A percentile compares a stretch with the other conserved stretches of the same genome.
phyloP scores from a whole-genome alignment of 2,329 filamentous ascomycete species.

The Gaeumannomyces sp. region DNA sequence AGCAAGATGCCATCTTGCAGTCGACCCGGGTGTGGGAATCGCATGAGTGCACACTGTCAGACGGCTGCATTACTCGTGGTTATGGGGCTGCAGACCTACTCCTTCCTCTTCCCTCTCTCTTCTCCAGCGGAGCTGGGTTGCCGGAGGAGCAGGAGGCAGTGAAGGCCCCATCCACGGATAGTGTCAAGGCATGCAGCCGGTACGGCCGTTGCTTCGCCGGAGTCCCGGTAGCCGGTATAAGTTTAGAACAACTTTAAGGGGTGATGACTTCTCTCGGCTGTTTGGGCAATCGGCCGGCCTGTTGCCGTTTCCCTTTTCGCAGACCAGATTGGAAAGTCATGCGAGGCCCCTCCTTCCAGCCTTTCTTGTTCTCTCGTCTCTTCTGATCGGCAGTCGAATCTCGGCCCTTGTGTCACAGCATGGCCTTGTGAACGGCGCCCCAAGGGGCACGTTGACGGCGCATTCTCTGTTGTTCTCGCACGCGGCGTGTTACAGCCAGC shows the following conservation, averaged over 20 bases:
- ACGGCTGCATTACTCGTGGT: not conserved
- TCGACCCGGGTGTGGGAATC: not conserved
- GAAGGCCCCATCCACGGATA: not conserved
- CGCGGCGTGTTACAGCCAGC: too few species aligned
- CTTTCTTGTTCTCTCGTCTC: too few species aligned
- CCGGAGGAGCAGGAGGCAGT: not conserved
- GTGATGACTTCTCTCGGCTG: not conserved
- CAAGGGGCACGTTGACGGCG: too few species aligned
- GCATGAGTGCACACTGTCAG: not conserved
- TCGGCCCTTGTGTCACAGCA: too few species aligned
- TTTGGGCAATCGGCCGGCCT: too few species aligned
- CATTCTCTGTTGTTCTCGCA: too few species aligned
- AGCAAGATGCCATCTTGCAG: not conserved
- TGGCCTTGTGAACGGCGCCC: too few species aligned
- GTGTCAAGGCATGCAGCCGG: not conserved
- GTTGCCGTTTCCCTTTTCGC: too few species aligned
- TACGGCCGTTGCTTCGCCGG: not conserved
- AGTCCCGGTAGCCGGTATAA: not conserved
- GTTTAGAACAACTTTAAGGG: not conserved
- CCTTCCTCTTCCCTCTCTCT: not conserved
- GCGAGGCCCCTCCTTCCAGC: too few species aligned
- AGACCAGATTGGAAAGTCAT: too few species aligned
- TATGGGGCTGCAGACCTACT: not conserved
- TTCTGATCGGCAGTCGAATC: too few species aligned
- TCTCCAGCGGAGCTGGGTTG: not conserved